Base-by-base conservation (phyloP, 1,284 basidiomycete species). In the Phlebopus sp. region DNA sequence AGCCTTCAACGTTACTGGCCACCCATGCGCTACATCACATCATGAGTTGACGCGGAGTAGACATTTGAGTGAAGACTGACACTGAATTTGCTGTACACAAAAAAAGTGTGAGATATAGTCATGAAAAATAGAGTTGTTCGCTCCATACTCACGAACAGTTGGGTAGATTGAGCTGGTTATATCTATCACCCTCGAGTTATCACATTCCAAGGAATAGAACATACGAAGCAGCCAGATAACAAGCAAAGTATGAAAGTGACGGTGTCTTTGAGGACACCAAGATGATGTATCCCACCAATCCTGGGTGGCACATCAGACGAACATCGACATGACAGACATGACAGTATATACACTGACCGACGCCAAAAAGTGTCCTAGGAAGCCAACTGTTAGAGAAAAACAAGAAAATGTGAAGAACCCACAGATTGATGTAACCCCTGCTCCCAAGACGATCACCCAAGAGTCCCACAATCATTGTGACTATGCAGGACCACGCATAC, bases 201-300 rank as follows among this genome's bases (percentile, higher is more conserved):
- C 31, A 18, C 8, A n/a, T 14, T 35, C 38, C 15, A 17, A 6
- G 11, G 19, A 14, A 30, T 15, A 35, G 21, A 40, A 69, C 76
- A 59, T 50, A 76, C 70, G 73, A 72, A 18, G 72, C 69, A 5
- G 73, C 78, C 3, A 81, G 58, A 53, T 70, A 81, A 42, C 72
- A 68, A 2, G 68, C 72, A 50, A 73, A 72, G 55, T 74, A 75
- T 43, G 69, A 74, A 9, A 77, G 55, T 5, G 69, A 67, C 5
- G 77, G 63, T 43, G 63, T 74, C 11, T 57, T 68, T 7, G 77
- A 78, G 35, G 67, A 66, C 11, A 78, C 73, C 17, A 81, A 62
- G 37, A 81, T 76, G 52, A 76, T 69, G 53, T 75, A 78, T 42
- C 83, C 84, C 1, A 75, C 62, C 15, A 73, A 58, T 8, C 73